Evolutionary conservation across 495 filamentous ascomycete species (phyloP).

Genomic region (Pseudoneurospora amorphoporcata): DNA sequence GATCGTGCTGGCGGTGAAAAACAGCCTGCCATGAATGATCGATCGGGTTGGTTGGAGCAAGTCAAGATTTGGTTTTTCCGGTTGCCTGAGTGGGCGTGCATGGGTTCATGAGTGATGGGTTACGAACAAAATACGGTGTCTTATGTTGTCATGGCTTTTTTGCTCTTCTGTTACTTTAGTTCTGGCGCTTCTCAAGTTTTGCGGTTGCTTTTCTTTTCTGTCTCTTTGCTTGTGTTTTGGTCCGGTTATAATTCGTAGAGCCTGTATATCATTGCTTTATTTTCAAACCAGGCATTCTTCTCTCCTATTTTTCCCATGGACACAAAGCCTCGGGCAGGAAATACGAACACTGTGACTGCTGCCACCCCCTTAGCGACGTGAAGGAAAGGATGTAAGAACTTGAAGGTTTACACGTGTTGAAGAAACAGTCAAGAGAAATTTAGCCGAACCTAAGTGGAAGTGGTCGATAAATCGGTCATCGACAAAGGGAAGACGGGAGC

Average conservation of each 20-base stretch:
- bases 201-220: not conserved
- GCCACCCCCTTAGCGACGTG: too few species aligned
- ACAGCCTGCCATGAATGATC: constrained; percentile 11
- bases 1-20: constrained; percentile 35
- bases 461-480: too few species aligned
- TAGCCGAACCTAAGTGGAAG: too few species aligned
- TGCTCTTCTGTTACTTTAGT: not conserved
- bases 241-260: not conserved
- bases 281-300: not conserved
- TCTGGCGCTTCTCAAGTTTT: not conserved
- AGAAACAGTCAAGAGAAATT: too few species aligned
- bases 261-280: not conserved
- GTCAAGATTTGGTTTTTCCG: not conserved
- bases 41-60: not conserved
- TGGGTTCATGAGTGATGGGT: not conserved
- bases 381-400: too few species aligned
- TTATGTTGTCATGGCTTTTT: not conserved
- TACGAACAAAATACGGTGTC: not conserved
- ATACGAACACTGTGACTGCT: too few species aligned
- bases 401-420: too few species aligned
- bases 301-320: not conserved
- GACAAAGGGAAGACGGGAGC: too few species aligned
- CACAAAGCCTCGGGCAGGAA: too few species aligned
- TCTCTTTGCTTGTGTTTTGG: not conserved
- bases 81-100: not conserved